Base-by-base conservation (phyloP, 345 rosid genomes). In the Camelina laxa region DNA sequence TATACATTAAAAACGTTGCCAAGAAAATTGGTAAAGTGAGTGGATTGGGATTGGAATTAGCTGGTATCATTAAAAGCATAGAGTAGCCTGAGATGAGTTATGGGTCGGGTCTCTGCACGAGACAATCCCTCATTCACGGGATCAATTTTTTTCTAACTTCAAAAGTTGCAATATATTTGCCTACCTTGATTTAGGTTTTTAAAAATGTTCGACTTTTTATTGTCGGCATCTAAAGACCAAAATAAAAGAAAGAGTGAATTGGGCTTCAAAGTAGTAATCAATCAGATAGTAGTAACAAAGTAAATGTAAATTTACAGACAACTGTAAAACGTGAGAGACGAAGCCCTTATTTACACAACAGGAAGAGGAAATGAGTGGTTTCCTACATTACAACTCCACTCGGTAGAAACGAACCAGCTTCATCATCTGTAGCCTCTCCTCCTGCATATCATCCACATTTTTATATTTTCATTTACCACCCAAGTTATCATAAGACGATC, bases 381-480 rank as follows among this genome's bases (percentile, higher is more conserved):
- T 53, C 42, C 60, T 17, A 64, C 67, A 50, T 65, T 39, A 72
- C 73, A 72, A 10, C 60, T 79, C 82, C 55, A 84, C 86, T 44
- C 82, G 80, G 79, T 87, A 95, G 88, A 95, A 91, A 67, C 78
- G 87, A 41, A 92, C 84, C 80, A 79, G 66, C 68, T 89, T 90
- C 65, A 89, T 58, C 39, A 80, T 73, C 39, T 66, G 36, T 54
- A 92, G 87, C 76, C 83, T 87, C 73, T 87, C 97, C 92, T 89
- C 70, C 68, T 76, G 73, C 69, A 51, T 45, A 47, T 45, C 17
- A 42, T 3, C 16, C 75, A 65, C 62, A 63, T 24, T 59, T 27
- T 66, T 15, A 1, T 22, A 6, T 47, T 57, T 15, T 15, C 44
- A 47, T 15, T 57, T 39, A 70, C 47, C 51, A 65, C 56, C 56